phyloP scores from a whole-genome alignment of 495 filamentous ascomycete genomes.

The Aspergillus hancockii region DNA sequence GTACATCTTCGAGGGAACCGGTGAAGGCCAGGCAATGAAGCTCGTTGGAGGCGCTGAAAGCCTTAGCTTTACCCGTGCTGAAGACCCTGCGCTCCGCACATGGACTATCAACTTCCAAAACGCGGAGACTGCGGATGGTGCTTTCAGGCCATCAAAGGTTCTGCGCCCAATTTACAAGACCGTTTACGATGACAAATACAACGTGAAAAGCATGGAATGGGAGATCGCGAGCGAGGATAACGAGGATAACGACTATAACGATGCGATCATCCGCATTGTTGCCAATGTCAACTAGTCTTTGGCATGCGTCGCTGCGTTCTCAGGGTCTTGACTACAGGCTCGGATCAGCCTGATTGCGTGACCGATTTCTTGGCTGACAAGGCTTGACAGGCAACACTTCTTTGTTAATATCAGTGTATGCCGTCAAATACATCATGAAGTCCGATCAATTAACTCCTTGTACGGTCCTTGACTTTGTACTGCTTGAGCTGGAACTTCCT shows the following conservation, averaged over 20 bases:
- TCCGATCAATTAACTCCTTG: too few species aligned
- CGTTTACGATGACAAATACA: neutral
- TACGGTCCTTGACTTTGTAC: too few species aligned
- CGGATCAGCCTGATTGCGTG: neutral
- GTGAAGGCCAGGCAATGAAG: neutral
- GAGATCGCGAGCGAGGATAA: slow-evolving; percentile 7
- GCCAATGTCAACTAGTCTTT: neutral
- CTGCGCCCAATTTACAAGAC: neutral
- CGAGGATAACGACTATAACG: slow-evolving; percentile 5
- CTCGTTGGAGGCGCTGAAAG: neutral
- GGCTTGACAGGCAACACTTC: too few species aligned
- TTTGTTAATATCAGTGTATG: too few species aligned
- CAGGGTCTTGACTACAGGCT: neutral
- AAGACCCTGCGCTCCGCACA: neutral
- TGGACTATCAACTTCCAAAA: slow-evolving; percentile 6
- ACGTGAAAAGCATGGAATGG: slow-evolving; percentile 2
- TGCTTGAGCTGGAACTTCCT: too few species aligned
- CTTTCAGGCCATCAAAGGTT: neutral
- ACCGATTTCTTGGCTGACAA: too few species aligned
- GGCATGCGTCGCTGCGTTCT: too few species aligned
- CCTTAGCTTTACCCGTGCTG: neutral
- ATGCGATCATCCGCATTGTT: slow-evolving; percentile 5
- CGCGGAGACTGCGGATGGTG: neutral
- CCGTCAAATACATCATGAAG: too few species aligned
- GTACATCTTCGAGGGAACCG: slow-evolving; percentile 3